Percentiles rank a stretch among this genome's conserved stretches.
Evolutionary conservation across 2,329 filamentous ascomycete species (phyloP).

Genomic region (Niveomyces coronatus): DNA sequence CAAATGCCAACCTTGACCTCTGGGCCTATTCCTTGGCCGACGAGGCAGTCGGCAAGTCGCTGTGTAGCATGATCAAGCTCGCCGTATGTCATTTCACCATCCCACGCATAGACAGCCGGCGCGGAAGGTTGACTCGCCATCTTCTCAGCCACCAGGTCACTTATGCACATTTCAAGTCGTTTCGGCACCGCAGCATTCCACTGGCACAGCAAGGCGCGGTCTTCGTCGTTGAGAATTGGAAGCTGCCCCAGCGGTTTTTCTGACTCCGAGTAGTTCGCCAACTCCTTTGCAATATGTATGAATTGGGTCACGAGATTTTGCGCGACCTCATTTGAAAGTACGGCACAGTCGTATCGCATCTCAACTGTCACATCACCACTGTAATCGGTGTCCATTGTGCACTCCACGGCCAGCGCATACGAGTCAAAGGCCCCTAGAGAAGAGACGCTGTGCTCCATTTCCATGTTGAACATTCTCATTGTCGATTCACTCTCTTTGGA

Average conservation of each 20-base stretch:
- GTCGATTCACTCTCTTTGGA: not conserved
- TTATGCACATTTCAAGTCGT: conserved; percentile 22
- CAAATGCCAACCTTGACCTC: conserved; percentile 16
- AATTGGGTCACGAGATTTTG: conserved; percentile 2
- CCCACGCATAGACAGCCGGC: conserved; percentile 32
- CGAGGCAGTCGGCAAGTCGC: conserved; percentile 11
- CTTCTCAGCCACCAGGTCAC: conserved; percentile 29
- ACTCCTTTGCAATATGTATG: conserved; percentile 3
- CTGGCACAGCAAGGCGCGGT: conserved; percentile 8
- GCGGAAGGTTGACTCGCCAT: conserved; percentile 21
- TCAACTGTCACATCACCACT: conserved; percentile 9
- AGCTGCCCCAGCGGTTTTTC: not conserved
- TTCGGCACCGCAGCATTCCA: conserved; percentile 12
- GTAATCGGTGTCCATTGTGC: conserved; percentile 10
- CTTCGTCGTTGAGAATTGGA: conserved; percentile 7
- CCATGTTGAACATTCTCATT: not conserved
- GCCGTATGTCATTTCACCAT: conserved; percentile 30
- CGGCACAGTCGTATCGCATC: not conserved
- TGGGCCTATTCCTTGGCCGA: conserved; percentile 16
- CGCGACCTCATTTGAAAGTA: not conserved
- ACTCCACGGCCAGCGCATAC: conserved; percentile 11
- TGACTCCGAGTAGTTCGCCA: not conserved
- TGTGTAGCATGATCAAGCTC: conserved; percentile 19
- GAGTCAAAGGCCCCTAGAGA: conserved; percentile 11
- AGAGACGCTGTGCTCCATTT: conserved; percentile 1